These are phyloP conservation scores for Exophiala spinifera DNA, from an alignment of 2,329 filamentous ascomycete genomes.

Conservation along the genomic window DNA sequence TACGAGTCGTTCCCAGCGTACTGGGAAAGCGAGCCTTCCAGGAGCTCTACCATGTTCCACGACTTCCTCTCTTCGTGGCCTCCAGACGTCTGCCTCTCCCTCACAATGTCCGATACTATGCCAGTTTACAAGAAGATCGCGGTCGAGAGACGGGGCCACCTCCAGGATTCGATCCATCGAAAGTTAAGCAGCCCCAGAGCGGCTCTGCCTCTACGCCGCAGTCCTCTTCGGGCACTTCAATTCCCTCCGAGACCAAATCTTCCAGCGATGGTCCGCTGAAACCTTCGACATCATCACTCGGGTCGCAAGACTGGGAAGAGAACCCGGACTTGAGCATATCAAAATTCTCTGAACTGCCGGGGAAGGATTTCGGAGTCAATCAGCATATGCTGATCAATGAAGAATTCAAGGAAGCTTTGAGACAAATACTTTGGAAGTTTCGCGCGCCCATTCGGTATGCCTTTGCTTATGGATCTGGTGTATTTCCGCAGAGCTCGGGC, in stretches of 20 bases:
- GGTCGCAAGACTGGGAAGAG: slow-evolving; percentile 67
- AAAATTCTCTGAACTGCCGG: slow-evolving; percentile 72
- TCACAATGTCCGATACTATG: slow-evolving; percentile 14
- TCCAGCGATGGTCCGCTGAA: slow-evolving; percentile 10
- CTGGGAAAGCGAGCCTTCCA: slow-evolving; percentile 28
- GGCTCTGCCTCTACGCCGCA: slow-evolving; percentile 1
- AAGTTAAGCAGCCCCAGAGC: slow-evolving; percentile 11
- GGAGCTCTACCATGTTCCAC: slow-evolving; percentile 22
- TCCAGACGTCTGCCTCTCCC: slow-evolving; percentile 10
- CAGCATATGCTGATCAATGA: slow-evolving; percentile 95
- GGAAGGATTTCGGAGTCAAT: slow-evolving; percentile 83
- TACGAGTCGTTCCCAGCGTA: slow-evolving; percentile 26
- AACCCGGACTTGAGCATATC: slow-evolving; percentile 68
- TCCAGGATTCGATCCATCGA: slow-evolving; percentile 16
- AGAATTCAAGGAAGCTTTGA: slow-evolving; percentile 87
- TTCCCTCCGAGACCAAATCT: slow-evolving; percentile 8
- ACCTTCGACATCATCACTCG: slow-evolving; percentile 9
- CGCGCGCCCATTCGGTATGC: slow-evolving; percentile 91
- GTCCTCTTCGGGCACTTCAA: slow-evolving; percentile 4
- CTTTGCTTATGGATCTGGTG: slow-evolving; percentile 94
- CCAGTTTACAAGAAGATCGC: slow-evolving; percentile 14
- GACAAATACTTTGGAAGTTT: slow-evolving; percentile 87
- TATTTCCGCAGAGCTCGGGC: slow-evolving; percentile 71
- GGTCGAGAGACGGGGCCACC: slow-evolving; percentile 10
- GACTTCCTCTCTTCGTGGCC: slow-evolving; percentile 8